These are phyloP conservation scores for Pseudogymnoascus sp. DNA, from an alignment of 2,329 filamentous ascomycete genomes.

Conservation along the genomic window DNA sequence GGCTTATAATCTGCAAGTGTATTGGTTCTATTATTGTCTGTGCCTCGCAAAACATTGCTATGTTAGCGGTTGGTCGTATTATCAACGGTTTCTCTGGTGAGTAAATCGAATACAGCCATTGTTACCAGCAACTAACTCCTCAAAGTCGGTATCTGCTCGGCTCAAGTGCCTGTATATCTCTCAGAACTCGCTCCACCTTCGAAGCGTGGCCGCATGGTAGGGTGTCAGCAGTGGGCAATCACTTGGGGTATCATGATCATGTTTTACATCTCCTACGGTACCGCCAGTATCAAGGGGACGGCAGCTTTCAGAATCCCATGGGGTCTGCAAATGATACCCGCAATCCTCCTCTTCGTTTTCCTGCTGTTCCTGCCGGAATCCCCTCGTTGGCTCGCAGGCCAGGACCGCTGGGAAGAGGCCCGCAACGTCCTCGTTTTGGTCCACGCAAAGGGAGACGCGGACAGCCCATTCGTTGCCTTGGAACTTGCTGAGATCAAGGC, in stretches of 20 bases:
- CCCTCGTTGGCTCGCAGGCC: conserved; percentile 54
- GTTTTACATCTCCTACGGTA: conserved; percentile 61
- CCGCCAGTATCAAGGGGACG: conserved; percentile 49
- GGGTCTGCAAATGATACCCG: conserved; percentile 56
- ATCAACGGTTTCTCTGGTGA: conserved; percentile 50
- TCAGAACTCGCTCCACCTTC: conserved; percentile 54
- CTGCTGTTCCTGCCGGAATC: conserved; percentile 56
- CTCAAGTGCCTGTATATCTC: conserved; percentile 61
- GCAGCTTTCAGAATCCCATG: conserved; percentile 56
- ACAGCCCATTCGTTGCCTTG: conserved; percentile 55
- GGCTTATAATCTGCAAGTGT: conserved; percentile 37
- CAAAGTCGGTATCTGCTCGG: conserved; percentile 55
- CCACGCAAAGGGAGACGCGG: conserved; percentile 56
- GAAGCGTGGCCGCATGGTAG: conserved; percentile 57
- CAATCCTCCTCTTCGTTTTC: conserved; percentile 47
- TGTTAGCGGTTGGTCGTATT: conserved; percentile 47
- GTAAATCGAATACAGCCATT: background rate
- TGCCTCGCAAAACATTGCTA: conserved; percentile 48
- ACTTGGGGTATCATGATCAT: conserved; percentile 64
- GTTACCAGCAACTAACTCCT: background rate
- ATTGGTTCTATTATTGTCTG: conserved; percentile 53
- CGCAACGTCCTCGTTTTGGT: conserved; percentile 37
- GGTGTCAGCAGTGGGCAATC: conserved; percentile 65
- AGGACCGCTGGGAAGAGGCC: conserved; percentile 51
- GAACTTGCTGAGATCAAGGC: conserved; percentile 68